Conservation (phyloP, 2,329 filamentous ascomycete species). For the Colletotrichum phormii region DNA sequence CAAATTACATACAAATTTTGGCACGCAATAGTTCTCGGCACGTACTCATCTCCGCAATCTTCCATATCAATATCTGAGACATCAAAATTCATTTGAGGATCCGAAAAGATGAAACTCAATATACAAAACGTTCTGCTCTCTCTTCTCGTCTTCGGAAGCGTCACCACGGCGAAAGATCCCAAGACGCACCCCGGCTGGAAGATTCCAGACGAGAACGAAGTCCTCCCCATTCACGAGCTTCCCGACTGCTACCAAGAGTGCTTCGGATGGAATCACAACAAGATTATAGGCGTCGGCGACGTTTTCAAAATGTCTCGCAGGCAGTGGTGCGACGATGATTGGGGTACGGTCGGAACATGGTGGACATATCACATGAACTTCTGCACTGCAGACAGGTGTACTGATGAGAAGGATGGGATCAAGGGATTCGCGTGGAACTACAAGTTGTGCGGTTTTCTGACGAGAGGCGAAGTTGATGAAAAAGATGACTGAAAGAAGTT, state of each 20-base stretch:
- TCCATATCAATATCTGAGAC: too few relatives aligned
- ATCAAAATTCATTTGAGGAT: too few relatives aligned
- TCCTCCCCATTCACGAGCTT: neutral
- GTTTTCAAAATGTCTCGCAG: neutral
- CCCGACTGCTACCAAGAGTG: neutral
- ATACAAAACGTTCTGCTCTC: too few relatives aligned
- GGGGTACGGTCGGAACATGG: neutral
- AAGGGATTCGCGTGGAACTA: neutral
- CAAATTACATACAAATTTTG: too few relatives aligned
- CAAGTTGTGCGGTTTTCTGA: neutral
- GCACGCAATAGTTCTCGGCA: too few relatives aligned
- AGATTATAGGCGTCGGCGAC: neutral
- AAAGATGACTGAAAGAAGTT: neutral
- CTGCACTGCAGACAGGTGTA: neutral
- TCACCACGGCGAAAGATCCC: neutral
- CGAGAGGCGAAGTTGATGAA: too few relatives aligned
- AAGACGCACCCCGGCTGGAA: neutral
- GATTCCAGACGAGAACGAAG: neutral
- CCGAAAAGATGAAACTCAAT: too few relatives aligned
- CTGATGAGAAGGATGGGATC: neutral
- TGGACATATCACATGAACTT: neutral
- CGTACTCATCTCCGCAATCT: too few relatives aligned
- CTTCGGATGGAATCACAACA: neutral
- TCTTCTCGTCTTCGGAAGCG: too few relatives aligned
- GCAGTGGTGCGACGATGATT: neutral